Percentiles rank a stretch among this genome's conserved stretches.
Conservation (phyloP, 2,329 filamentous ascomycete genomes). For the Cadophora luteo-olivacea region DNA sequence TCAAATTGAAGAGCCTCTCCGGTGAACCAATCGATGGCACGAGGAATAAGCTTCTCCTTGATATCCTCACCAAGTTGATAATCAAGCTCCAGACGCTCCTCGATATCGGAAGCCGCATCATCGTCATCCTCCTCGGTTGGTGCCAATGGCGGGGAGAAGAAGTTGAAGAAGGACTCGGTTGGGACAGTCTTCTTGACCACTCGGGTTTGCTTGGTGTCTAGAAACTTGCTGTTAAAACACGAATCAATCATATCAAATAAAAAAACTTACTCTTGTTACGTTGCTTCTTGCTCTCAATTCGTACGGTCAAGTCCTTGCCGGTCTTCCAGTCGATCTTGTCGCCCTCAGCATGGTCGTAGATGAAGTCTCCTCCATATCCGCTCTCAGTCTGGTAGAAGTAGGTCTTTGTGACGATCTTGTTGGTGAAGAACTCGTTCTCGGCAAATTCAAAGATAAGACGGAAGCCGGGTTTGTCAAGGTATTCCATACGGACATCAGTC, state of each 20-base stretch:
- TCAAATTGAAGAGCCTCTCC: slow-evolving; percentile 97
- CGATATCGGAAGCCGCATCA: slow-evolving; percentile 86
- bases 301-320: slow-evolving; percentile 90
- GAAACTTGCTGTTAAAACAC: slow-evolving; percentile 15
- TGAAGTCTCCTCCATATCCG: slow-evolving; percentile 98
- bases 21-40: slow-evolving; percentile 99
- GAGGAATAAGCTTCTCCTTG: slow-evolving; percentile 99
- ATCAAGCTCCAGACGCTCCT: slow-evolving; percentile 96
- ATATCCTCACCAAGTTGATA: slow-evolving; percentile 99
- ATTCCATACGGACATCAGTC: slow-evolving; percentile 97
- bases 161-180: slow-evolving; percentile 94
- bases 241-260: not conserved
- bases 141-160: slow-evolving; percentile 92
- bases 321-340: slow-evolving; percentile 98
- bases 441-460: slow-evolving; percentile 96
- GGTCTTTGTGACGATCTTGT: slow-evolving; percentile 97
- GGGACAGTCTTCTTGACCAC: slow-evolving; percentile 99
- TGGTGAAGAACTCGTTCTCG: slow-evolving; percentile 95
- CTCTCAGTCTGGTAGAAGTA: slow-evolving; percentile 99
- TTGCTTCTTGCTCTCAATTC: slow-evolving; percentile 99
- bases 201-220: slow-evolving; percentile 98
- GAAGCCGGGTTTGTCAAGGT: slow-evolving; percentile 98
- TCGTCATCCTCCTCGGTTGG: slow-evolving; percentile 74
- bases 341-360: slow-evolving; percentile 98
- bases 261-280: slow-evolving; percentile 90